phyloP scores from a whole-genome alignment of 83 land plant genomes.

The Diphasiastrum complanatum region DNA sequence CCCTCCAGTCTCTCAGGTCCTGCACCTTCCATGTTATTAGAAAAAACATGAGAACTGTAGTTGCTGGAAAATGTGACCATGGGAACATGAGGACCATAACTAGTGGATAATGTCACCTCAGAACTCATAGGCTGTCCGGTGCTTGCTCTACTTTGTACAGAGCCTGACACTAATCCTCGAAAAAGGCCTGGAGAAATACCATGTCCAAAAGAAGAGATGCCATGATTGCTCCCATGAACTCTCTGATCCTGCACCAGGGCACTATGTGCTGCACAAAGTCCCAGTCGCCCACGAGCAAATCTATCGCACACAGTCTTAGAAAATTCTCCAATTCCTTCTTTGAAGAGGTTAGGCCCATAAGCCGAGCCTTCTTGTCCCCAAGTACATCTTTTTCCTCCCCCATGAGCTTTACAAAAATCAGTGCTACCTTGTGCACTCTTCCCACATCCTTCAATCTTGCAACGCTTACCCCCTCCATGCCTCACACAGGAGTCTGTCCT shows the following conservation, averaged over 20 bases:
- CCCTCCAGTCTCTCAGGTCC: no score
- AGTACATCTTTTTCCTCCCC: conserved; percentile 37
- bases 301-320: conserved; percentile 21
- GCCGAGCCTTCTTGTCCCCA: conserved; percentile 35
- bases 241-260: conserved; percentile 28
- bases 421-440: conserved; percentile 45
- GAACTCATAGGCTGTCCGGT: no score
- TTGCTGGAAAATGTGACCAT: no score
- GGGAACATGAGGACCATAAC: no score
- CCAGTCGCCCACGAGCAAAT: conserved; percentile 37
- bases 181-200: no score
- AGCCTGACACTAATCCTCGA: no score
- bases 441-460: conserved; percentile 30
- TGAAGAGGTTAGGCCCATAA: conserved; percentile 6
- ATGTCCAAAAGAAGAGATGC: no score
- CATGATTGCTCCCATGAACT: no score
- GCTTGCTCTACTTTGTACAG: no score
- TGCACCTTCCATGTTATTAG: no score
- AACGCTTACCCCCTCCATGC: conserved; percentile 45
- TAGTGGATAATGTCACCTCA: no score
- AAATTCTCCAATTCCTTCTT: conserved; percentile 7
- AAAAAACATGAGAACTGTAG: no score
- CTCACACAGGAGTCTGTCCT: conserved; percentile 34
- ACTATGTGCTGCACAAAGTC: conserved; percentile 41
- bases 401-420: conserved; percentile 42